Base-by-base conservation (phyloP, 179 eudicot genomes). In the Heliamphora ciliata region DNA sequence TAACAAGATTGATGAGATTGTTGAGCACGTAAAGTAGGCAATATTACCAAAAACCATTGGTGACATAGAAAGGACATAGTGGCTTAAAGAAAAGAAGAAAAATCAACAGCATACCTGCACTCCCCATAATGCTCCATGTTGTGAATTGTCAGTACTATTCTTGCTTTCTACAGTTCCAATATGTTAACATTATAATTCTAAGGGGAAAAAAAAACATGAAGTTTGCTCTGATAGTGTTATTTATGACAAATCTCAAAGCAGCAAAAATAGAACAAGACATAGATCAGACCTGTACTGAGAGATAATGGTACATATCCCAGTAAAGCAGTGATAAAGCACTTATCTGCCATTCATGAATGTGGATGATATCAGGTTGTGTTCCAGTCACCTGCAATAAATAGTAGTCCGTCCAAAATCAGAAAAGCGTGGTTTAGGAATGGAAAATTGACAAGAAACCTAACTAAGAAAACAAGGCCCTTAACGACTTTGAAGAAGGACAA, bases 71-170 rank as follows among this genome's bases (percentile, higher is more conserved):
- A 67, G 17, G 54, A 67, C 51, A 70, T 56, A 7, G 58, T 54
- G 13, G 4, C 50, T 50, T 3, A 21, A 40, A 51, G 7, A 56
- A 4, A 14, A 17, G 8, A 54, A 75, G 18, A 59, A 14, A 59
- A 65, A 68, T 1, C 11, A 74, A 58, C 15, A 64, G 78, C 69
- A 71, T 71, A 94, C 98, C 97, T 89, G 87, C 98, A 93, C 72
- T 94, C 98, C 82, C 98, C 98, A 75, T 94, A 90, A 84, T 94
- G 94, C 89, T 94, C 98, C 95, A 94, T 90, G 85, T 94, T 94
- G 88, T 94, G 98, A 85, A 94, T 94, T 24, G 98, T 94, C 91
- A 94, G 88, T 78, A 93, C 92, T 78, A 94, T 83, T 86, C 98
- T 89, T 78, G 93, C 95, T 84, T 89, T 93, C 98, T 94, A 86